Percentiles rank a stretch among this genome's conserved stretches.
Evolutionary conservation across 805 yeast species (phyloP).

Genomic region (Nakazawaea wickerhamii): DNA sequence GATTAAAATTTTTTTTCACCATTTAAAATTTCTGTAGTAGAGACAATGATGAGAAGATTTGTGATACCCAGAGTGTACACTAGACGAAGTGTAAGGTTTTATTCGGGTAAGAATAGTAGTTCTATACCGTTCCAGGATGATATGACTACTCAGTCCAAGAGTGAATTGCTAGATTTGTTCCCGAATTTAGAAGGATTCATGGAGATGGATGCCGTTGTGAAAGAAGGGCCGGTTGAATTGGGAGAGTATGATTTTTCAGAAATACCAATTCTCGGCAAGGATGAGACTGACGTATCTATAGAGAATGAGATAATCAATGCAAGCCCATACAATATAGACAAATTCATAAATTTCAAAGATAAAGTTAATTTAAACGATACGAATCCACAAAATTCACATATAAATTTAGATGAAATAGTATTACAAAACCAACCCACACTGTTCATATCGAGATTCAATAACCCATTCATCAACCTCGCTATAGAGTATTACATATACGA

Average conservation of each 20-base stretch:
- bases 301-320: too few relatives aligned
- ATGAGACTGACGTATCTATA: neutral
- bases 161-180: slow-evolving; percentile 13
- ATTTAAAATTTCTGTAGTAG: too few relatives aligned
- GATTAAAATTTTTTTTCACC: neutral
- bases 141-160: neutral
- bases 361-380: slow-evolving; percentile 9
- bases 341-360: slow-evolving; percentile 2
- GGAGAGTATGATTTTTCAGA: slow-evolving; percentile 23
- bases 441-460: slow-evolving; percentile 49
- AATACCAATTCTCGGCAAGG: slow-evolving; percentile 14
- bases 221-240: neutral
- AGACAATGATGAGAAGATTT: neutral
- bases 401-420: neutral
- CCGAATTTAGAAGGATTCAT: slow-evolving; percentile 20
- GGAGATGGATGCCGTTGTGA: slow-evolving; percentile 8
- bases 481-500: slow-evolving; percentile 75
- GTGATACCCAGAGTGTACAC: neutral
- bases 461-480: slow-evolving; percentile 77
- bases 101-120: neutral
- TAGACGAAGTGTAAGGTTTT: neutral
- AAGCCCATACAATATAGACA: too few relatives aligned
- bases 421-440: slow-evolving; percentile 39
- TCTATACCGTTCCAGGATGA: slow-evolving; percentile 11
- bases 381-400: neutral